Conservation (phyloP, 768 basidiomycete species). For the Artomyces pyxidatus region DNA sequence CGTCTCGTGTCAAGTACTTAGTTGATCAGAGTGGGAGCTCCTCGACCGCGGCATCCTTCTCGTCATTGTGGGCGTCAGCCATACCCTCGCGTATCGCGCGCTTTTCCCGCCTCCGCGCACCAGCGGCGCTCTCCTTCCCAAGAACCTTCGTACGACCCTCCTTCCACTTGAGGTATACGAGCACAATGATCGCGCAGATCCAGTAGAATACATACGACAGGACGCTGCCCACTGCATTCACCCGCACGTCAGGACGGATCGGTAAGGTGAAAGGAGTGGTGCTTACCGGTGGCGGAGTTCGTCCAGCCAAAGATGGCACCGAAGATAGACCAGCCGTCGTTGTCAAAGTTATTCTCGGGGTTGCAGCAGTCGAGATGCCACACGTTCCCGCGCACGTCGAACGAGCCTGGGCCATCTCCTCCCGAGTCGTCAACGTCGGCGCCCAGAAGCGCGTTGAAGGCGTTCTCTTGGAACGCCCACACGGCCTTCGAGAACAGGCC, state of each 20-base stretch:
- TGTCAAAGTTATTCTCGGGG: conserved; percentile 43
- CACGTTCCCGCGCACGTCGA: conserved; percentile 70
- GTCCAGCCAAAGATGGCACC: conserved; percentile 83
- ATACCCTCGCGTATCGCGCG: neutral
- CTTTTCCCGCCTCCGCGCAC: neutral
- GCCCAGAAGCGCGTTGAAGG: conserved; percentile 65
- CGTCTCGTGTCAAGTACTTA: no score
- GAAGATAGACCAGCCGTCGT: conserved; percentile 74
- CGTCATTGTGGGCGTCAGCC: neutral
- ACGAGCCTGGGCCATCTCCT: conserved; percentile 80
- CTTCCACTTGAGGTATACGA: conserved; percentile 58
- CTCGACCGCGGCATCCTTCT: neutral
- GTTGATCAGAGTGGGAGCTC: no score
- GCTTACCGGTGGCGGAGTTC: conserved; percentile 66
- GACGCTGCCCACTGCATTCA: conserved; percentile 54
- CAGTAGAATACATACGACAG: conserved; percentile 92
- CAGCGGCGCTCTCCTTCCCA: neutral
- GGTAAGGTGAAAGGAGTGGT: neutral
- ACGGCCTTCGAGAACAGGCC: conserved; percentile 83
- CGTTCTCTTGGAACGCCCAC: conserved; percentile 62
- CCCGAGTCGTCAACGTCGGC: conserved; percentile 57
- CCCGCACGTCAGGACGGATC: no score
- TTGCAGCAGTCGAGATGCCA: conserved; percentile 86
- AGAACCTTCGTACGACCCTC: conserved; percentile 18
- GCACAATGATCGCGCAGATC: conserved; percentile 64